phyloP scores from a whole-genome alignment of 2,329 filamentous ascomycete genomes.

The Xylariaceae sp. region DNA sequence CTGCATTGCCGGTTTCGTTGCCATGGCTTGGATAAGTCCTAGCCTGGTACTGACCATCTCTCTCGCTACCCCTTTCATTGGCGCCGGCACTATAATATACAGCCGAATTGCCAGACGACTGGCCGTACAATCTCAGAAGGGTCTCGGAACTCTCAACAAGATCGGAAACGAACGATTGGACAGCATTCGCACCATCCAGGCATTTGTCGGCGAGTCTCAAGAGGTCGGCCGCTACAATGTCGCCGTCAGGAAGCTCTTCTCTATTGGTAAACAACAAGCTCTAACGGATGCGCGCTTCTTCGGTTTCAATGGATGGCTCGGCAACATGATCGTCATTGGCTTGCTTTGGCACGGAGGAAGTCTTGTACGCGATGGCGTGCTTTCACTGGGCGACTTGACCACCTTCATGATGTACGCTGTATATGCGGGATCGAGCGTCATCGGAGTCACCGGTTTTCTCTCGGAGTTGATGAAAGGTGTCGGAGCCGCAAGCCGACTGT shows the following conservation, averaged over 20 bases:
- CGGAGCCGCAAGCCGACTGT: slow-evolving; percentile 90
- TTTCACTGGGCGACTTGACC: slow-evolving; percentile 87
- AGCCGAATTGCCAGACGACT: slow-evolving; percentile 84
- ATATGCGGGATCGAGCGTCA: slow-evolving; percentile 79
- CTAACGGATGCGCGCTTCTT: slow-evolving; percentile 91
- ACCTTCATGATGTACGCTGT: slow-evolving; percentile 99
- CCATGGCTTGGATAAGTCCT: slow-evolving; percentile 95
- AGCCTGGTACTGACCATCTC: slow-evolving; percentile 84
- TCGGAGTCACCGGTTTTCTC: slow-evolving; percentile 93
- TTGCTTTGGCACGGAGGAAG: slow-evolving; percentile 87
- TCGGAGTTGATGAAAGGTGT: slow-evolving; percentile 99
- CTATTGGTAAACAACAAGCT: slow-evolving; percentile 80
- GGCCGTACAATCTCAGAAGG: slow-evolving; percentile 89
- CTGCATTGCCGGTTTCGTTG: slow-evolving; percentile 79
- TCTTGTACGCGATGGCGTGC: slow-evolving; percentile 80
- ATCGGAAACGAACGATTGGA: slow-evolving; percentile 97
- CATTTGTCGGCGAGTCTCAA: slow-evolving; percentile 88
- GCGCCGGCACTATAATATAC: slow-evolving; percentile 86
- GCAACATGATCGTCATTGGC: slow-evolving; percentile 92
- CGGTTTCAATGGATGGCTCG: slow-evolving; percentile 78
- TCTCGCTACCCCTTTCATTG: slow-evolving; percentile 86
- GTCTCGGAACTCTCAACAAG: slow-evolving; percentile 87
- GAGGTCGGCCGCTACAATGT: slow-evolving; percentile 89
- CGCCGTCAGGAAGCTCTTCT: slow-evolving; percentile 88
- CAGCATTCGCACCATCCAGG: slow-evolving; percentile 94